Evolutionary conservation across 345 rosid genomes (phyloP), one percentile per base, ranked within the genome.

Genomic region (Melaleuca quinquenervia): DNA sequence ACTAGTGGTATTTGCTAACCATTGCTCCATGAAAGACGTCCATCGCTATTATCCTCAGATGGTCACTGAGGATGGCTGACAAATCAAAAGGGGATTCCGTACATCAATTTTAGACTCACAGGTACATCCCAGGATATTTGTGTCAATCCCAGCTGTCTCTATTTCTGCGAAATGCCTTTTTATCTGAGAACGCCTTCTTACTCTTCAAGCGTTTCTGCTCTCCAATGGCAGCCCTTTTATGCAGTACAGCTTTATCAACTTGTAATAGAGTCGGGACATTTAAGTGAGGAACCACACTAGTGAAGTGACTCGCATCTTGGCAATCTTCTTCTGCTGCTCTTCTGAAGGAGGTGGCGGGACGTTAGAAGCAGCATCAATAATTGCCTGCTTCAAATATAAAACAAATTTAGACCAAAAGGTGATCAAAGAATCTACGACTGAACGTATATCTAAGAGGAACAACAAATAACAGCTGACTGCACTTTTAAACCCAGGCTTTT

Each of bases 261-360:
- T 21, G 27, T 1, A 82, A 32, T 10, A 50, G 41, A 70, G 29
- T 70, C 0, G 24, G 13, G 48, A 36, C 80, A 70, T 70, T 18
- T 36, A 18, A 36, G 80, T 9, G 52, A 56, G 74, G 29, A 60
- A 36, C 15, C 50, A 49, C 11, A 21, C 48, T 24, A 50, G 36
- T 20, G 83, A 18, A 32, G 86, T 64, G 64, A 83, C 95, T 90
- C 86, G 94, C 98, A 96, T 82, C 90, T 94, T 94, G 21, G 94
- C 95, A 51, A 94, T 96, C 89, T 94, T 96, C 91, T 97, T 97
- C 93, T 96, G 96, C 89, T 97, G 96, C 90, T 97, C 99, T 91
- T 97, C 98, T 50, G 99, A 93, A 83, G 99, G 99, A 84, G 99
- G 98, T 3, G 99, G 99, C 13, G 99, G 98, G 83, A 98, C 97